These are phyloP conservation scores for Alternaria brassicae DNA, from an alignment of 2,329 filamentous ascomycete species.

Conservation along the genomic window DNA sequence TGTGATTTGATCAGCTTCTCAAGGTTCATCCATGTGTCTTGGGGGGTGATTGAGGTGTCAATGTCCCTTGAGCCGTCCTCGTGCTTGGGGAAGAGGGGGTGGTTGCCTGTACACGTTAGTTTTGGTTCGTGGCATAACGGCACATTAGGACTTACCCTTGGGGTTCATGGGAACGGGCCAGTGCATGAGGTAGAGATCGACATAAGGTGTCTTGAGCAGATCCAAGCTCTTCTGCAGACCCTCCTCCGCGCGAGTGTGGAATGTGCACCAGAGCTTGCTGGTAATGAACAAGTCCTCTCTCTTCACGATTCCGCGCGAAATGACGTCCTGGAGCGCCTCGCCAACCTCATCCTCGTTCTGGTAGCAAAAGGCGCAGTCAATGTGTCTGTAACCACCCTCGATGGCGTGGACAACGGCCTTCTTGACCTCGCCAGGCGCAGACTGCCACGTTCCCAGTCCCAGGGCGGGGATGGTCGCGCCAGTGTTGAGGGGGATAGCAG, in stretches of 20 bases:
- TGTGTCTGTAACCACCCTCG: constrained; percentile 59
- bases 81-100: constrained; percentile 77
- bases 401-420: constrained; percentile 57
- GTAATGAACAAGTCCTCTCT: constrained; percentile 83
- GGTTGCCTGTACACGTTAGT: constrained; percentile 59
- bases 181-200: constrained; percentile 84
- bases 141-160: constrained; percentile 58
- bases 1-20: constrained; percentile 64
- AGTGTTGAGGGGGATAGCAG: constrained; percentile 50
- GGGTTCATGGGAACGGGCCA: constrained; percentile 85
- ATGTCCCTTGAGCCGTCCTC: constrained; percentile 78
- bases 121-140: not conserved
- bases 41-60: constrained; percentile 70
- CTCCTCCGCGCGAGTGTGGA: constrained; percentile 72
- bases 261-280: constrained; percentile 85
- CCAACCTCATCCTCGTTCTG: constrained; percentile 86
- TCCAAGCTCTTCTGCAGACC: constrained; percentile 76
- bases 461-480: constrained; percentile 50
- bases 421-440: constrained; percentile 56
- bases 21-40: constrained; percentile 79
- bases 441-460: constrained; percentile 51
- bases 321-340: constrained; percentile 75
- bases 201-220: constrained; percentile 77
- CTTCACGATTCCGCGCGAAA: constrained; percentile 71
- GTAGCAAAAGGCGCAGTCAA: constrained; percentile 80